Evolutionary conservation across 208 protist genomes (phyloP), one percentile per base, ranked within the genome.

Genomic region (Leptomonas seymouri): DNA sequence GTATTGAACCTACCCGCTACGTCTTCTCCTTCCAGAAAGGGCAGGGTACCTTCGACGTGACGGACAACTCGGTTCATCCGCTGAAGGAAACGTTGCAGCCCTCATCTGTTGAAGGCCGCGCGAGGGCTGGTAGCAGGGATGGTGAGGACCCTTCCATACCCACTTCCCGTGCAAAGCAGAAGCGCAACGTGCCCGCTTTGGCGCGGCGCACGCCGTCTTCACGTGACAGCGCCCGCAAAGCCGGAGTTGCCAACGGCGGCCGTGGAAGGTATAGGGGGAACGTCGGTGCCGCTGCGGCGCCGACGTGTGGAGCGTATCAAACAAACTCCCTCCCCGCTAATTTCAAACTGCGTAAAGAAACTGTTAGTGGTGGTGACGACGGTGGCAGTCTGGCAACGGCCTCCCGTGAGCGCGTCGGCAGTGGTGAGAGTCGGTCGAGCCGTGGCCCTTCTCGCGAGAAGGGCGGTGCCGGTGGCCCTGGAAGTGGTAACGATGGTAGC

Each of bases 281-380:
- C 44, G 21, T 50, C 18, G 12, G 23, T 12, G 50, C 58, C 4
- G 49, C 67, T 16, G 60, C 18, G 20, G 58, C 42, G 8, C 30
- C 59, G 1, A 16, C 3, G 3, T 39, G 54, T 12, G 57, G 56
- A 2, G 71, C 64, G 34, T 81, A 91, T 55, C 78, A 91, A 31
- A 85, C 81, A 31, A 85, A 84, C 31, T 94, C 89, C 12, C 77
- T 94, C 11, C 89, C 89, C 1, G 68, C 74, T 27, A 82, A 90
- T 59, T 84, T 89, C 76, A 53, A 67, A 30, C 67, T 75, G 5
- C 30, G 51, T 27, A 65, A 78, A 30, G 25, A 61, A 31, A 16
- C 30, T 25, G 15, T 3, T 39, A 39, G 9, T 39, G 34, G 34
- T 9, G 34, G 34, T 39, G 34, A 9, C 34, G 34, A 9, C 9